Conservation (phyloP, 352 stramenopile species). For the Detonula confervacea region DNA sequence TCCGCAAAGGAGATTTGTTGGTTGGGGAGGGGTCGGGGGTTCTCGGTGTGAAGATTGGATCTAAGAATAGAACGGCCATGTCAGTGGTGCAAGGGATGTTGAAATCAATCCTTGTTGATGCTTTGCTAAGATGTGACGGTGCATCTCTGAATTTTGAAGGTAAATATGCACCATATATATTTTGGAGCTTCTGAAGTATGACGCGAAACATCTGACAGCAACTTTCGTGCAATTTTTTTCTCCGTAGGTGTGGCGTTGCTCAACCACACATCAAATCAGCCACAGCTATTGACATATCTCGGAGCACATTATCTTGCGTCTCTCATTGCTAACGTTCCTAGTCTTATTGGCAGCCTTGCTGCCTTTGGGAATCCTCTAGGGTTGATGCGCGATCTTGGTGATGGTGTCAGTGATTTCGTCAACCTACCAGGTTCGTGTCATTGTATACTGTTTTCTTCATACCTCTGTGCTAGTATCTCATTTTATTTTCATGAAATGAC, state of each 20-base stretch:
- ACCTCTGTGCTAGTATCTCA: not conserved
- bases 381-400: constrained; percentile 82
- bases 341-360: constrained; percentile 81
- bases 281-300: constrained; percentile 72
- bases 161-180: not conserved
- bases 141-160: constrained; percentile 75
- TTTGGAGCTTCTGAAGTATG: too few species aligned
- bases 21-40: constrained; percentile 61
- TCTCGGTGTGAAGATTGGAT: constrained; percentile 77
- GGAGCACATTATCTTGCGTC: constrained; percentile 75
- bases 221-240: too few species aligned
- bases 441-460: constrained; percentile 16
- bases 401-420: constrained; percentile 68
- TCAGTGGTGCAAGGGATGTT: constrained; percentile 77
- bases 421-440: too few species aligned
- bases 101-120: constrained; percentile 83
- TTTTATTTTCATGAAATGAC: constrained; percentile 16
- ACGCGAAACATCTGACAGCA: too few species aligned
- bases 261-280: constrained; percentile 72
- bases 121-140: constrained; percentile 69
- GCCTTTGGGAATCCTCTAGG: constrained; percentile 87
- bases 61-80: constrained; percentile 73
- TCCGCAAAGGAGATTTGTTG: constrained; percentile 83
- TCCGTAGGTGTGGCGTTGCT: constrained; percentile 47
- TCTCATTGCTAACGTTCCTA: constrained; percentile 74